phyloP scores from a whole-genome alignment of 2,329 filamentous ascomycete genomes.

The Botrytis galanthina region DNA sequence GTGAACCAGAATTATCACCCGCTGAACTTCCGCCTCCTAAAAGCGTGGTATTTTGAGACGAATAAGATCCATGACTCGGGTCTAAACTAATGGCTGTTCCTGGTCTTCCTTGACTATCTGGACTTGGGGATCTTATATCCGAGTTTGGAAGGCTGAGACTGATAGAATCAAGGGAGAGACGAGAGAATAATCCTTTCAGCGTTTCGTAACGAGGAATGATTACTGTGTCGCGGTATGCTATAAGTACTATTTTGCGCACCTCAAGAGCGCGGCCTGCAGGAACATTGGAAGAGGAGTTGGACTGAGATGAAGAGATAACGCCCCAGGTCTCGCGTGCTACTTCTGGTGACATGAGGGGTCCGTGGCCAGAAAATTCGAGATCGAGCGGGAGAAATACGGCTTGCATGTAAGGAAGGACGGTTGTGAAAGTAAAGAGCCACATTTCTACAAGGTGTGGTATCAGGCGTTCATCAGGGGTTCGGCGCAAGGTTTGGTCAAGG shows the following conservation, averaged over 20 bases:
- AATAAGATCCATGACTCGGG: conserved; percentile 73
- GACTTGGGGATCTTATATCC: conserved; percentile 48
- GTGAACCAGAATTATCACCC: conserved; percentile 51
- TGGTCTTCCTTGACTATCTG: conserved; percentile 54
- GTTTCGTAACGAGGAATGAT: conserved; percentile 86
- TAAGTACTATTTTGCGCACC: conserved; percentile 82
- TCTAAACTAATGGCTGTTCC: conserved; percentile 75
- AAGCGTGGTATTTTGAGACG: conserved; percentile 74
- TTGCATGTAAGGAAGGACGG: conserved; percentile 88
- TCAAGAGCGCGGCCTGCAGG: conserved; percentile 60
- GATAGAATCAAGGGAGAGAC: conserved; percentile 76
- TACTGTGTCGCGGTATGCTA: conserved; percentile 83
- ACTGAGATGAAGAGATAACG: conserved; percentile 53
- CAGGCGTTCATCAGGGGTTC: conserved; percentile 80
- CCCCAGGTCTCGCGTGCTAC: conserved; percentile 92
- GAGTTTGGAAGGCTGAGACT: conserved; percentile 45
- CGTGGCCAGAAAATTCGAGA: conserved; percentile 84
- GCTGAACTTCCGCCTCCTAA: conserved; percentile 55
- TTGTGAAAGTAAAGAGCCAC: conserved; percentile 91
- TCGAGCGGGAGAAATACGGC: conserved; percentile 92
- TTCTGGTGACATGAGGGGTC: conserved; percentile 71
- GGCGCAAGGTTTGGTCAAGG: conserved; percentile 77
- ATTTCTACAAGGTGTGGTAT: conserved; percentile 88
- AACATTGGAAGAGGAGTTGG: conserved; percentile 41
- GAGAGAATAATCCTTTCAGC: conserved; percentile 85